Percentiles rank a stretch among this genome's conserved stretches.
Evolutionary conservation across 1,284 basidiomycete genomes (phyloP).

Genomic region (Polyporus tsugae): DNA sequence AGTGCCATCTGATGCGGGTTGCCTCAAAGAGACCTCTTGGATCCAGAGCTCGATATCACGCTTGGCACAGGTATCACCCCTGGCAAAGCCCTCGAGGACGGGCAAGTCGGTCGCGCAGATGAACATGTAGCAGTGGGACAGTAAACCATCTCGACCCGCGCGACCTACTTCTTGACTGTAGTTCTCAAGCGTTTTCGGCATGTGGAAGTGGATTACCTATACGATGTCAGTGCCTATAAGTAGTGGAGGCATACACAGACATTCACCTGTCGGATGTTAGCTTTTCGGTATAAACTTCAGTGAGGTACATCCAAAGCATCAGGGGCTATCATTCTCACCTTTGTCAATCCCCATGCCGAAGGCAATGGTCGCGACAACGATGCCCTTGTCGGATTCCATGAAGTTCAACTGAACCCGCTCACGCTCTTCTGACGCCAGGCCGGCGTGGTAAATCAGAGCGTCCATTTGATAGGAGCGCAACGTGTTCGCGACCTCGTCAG

Average conservation of each 20-base stretch:
- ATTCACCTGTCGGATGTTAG: slow-evolving; percentile 45
- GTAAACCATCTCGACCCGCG: slow-evolving; percentile 75
- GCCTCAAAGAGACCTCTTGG: slow-evolving; percentile 49
- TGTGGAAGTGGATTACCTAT: slow-evolving; percentile 74
- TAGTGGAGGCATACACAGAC: background rate
- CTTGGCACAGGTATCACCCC: slow-evolving; percentile 55
- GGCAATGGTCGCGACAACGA: slow-evolving; percentile 75
- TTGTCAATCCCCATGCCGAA: slow-evolving; percentile 84
- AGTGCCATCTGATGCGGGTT: slow-evolving; percentile 47
- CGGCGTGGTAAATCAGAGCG: slow-evolving; percentile 77
- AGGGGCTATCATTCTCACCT: slow-evolving; percentile 40
- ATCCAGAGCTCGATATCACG: slow-evolving; percentile 51
- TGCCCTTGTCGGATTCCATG: slow-evolving; percentile 67
- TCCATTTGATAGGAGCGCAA: slow-evolving; percentile 56
- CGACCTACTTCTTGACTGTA: slow-evolving; percentile 82
- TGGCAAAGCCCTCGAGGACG: slow-evolving; percentile 53
- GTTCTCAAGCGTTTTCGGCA: slow-evolving; percentile 72
- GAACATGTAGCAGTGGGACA: slow-evolving; percentile 66
- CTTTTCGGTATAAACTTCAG: slow-evolving; percentile 14
- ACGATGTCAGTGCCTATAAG: background rate
- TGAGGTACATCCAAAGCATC: too few relatives aligned
- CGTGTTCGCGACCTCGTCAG: slow-evolving; percentile 66
- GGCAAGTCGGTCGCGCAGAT: slow-evolving; percentile 51
- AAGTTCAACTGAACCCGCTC: slow-evolving; percentile 65
- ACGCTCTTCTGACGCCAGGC: slow-evolving; percentile 63